Percentiles rank a stretch among this genome's conserved stretches.
phyloP scores from a whole-genome alignment of 306 rosid species.

The Clitoria ternatea region DNA sequence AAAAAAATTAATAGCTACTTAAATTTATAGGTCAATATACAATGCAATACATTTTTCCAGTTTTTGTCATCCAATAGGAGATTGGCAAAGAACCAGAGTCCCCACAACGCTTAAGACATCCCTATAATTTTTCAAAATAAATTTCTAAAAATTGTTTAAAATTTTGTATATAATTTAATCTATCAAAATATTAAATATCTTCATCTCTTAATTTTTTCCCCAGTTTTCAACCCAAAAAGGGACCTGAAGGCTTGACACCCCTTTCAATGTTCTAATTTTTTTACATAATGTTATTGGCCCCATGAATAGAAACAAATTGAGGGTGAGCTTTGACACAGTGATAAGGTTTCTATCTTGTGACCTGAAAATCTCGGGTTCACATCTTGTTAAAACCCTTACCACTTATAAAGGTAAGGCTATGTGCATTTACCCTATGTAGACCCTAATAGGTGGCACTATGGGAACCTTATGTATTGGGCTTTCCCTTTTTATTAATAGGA shows the following conservation, averaged over 20 bases:
- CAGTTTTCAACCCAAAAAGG: neutral
- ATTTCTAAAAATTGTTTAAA: neutral
- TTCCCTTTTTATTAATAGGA: too few species aligned
- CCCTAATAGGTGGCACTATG: too few species aligned
- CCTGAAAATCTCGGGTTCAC: too few species aligned
- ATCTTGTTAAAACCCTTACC: too few species aligned
- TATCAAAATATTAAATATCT: neutral
- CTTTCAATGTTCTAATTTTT: neutral
- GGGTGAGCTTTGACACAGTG: too few species aligned
- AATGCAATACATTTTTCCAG: constrained; percentile 4
- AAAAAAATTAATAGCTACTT: neutral
- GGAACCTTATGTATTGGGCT: too few species aligned
- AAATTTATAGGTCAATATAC: neutral
- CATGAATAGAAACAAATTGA: neutral
- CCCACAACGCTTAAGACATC: neutral
- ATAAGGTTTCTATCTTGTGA: too few species aligned
- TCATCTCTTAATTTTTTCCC: neutral
- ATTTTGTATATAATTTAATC: neutral
- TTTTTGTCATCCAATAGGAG: neutral
- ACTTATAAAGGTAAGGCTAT: too few species aligned
- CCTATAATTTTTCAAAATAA: neutral
- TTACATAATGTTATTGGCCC: neutral
- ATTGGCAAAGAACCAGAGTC: neutral
- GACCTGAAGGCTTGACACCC: neutral
- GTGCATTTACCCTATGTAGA: too few species aligned